Evolutionary conservation across 2,329 filamentous ascomycete species (phyloP).

Genomic region (Exutisphaerella laricina): DNA sequence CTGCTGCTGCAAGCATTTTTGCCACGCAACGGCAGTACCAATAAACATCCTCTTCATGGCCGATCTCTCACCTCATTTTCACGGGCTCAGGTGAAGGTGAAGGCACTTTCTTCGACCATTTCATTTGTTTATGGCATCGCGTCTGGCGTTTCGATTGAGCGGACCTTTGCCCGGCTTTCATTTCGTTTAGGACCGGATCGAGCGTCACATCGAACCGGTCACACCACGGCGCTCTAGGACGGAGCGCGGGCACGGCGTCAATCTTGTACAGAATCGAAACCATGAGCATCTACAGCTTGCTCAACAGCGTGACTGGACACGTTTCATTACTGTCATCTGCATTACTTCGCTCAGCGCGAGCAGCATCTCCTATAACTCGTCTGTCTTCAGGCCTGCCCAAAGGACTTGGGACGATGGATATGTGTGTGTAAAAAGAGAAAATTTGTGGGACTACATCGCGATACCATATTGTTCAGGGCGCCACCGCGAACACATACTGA

Average conservation of each 20-base stretch:
- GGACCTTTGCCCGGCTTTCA: too few species aligned
- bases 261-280: constrained; percentile 18
- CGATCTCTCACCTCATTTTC: constrained; percentile 2
- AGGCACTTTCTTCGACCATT: constrained; percentile 4
- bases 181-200: too few species aligned
- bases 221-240: too few species aligned
- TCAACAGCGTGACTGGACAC: constrained; percentile 9
- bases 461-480: constrained; percentile 15
- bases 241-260: constrained; percentile 10
- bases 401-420: too few species aligned
- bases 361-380: constrained; percentile 7
- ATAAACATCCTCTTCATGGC: constrained; percentile 18
- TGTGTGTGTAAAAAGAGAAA: constrained; percentile 16
- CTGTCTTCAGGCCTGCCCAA: background rate
- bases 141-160: too few species aligned
- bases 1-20: constrained; percentile 75
- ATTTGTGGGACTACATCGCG: constrained; percentile 14
- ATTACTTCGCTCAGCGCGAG: constrained; percentile 7
- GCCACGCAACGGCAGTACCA: constrained; percentile 55
- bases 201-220: too few species aligned
- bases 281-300: constrained; percentile 10
- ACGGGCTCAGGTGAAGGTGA: constrained; percentile 8
- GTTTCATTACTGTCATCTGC: constrained; percentile 7
- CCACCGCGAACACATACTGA: constrained; percentile 10
- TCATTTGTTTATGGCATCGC: constrained; percentile 21